phyloP scores from a whole-genome alignment of 1,139 yeast genomes.

The Scheffersomyces parashehatae region DNA sequence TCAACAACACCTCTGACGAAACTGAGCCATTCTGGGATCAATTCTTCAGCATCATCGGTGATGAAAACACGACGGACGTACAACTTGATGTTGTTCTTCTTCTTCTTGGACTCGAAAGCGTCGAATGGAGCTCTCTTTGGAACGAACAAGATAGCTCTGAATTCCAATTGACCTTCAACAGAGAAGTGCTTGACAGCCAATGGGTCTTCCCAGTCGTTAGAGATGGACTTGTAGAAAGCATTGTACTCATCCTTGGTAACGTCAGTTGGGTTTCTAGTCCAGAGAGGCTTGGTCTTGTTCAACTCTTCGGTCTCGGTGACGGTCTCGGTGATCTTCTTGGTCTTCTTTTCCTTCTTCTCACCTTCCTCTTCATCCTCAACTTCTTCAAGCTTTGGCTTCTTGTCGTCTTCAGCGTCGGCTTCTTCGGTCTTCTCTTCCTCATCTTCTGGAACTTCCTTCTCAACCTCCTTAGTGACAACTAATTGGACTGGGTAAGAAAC shows the following conservation, averaged over 20 bases:
- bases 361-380: slow-evolving; percentile 71
- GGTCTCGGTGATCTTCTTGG: slow-evolving; percentile 80
- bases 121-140: slow-evolving; percentile 99
- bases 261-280: slow-evolving; percentile 99
- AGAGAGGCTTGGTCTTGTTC: slow-evolving; percentile 98
- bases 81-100: slow-evolving; percentile 98
- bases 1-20: slow-evolving; percentile 99
- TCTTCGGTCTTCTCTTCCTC: slow-evolving; percentile 60
- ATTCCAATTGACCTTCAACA: slow-evolving; percentile 99
- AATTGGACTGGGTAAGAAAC: slow-evolving; percentile 99
- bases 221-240: slow-evolving; percentile 98
- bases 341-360: slow-evolving; percentile 67
- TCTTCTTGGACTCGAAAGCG: slow-evolving; percentile 95
- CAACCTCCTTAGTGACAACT: slow-evolving; percentile 98
- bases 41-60: slow-evolving; percentile 99
- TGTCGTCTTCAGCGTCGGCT: slow-evolving; percentile 60
- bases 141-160: slow-evolving; percentile 95
- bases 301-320: slow-evolving; percentile 94
- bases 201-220: slow-evolving; percentile 99
- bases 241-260: slow-evolving; percentile 98
- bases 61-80: slow-evolving; percentile 99
- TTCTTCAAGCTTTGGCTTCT: slow-evolving; percentile 55
- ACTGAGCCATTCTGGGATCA: slow-evolving; percentile 98
- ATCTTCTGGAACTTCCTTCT: slow-evolving; percentile 85
- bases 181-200: slow-evolving; percentile 99